Percentiles rank a stretch among this genome's conserved stretches.
Conservation (phyloP, 2,329 filamentous ascomycete genomes). For the Aspergillus novoparasiticus region DNA sequence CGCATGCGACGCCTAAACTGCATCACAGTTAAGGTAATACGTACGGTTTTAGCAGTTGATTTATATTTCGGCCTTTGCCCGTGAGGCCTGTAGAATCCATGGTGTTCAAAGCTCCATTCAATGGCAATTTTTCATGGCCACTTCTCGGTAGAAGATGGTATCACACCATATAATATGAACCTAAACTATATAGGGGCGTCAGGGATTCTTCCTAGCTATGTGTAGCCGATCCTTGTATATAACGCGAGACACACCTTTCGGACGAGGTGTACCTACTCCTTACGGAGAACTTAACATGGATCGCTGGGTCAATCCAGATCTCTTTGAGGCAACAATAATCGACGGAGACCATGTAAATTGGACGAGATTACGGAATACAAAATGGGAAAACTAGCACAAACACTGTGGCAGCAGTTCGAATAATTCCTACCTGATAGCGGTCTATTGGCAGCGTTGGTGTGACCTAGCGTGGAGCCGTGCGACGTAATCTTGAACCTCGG, state of each 20-base stretch:
- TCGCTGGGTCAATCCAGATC: neutral
- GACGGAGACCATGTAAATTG: neutral
- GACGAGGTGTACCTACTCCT: neutral
- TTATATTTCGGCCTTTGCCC: conserved; percentile 25
- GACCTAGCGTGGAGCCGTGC: conserved; percentile 32
- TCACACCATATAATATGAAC: neutral
- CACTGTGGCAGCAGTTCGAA: neutral
- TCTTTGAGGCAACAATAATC: neutral
- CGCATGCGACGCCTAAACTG: neutral
- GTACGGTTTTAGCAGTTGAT: conserved; percentile 37
- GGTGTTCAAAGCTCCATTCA: conserved; percentile 21
- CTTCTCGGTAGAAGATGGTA: conserved; percentile 7
- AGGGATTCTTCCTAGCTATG: neutral
- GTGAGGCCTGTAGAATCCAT: conserved; percentile 31
- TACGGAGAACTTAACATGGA: neutral
- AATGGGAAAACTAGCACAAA: neutral
- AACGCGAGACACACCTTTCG: neutral
- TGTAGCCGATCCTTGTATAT: neutral
- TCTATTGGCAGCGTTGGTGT: conserved; percentile 16
- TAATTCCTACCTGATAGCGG: conserved; percentile 3
- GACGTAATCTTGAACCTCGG: conserved; percentile 25
- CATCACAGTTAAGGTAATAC: conserved; percentile 22
- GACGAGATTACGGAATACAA: conserved; percentile 2
- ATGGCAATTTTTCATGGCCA: conserved; percentile 26
- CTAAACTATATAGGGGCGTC: neutral